phyloP scores from a whole-genome alignment of 306 rosid genomes.

The Arachis stenosperma region DNA sequence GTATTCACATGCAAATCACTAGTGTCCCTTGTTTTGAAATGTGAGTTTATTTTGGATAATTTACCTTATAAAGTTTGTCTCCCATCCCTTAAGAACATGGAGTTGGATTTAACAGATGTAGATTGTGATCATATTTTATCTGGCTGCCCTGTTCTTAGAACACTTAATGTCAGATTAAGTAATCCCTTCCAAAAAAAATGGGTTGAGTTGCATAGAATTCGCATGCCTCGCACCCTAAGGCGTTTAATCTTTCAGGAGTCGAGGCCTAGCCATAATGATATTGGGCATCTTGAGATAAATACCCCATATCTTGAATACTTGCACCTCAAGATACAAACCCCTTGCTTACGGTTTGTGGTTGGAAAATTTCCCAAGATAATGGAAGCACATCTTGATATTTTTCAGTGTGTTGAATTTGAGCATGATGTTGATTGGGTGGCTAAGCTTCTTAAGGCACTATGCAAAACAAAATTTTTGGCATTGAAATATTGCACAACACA shows the following conservation, averaged over 20 bases:
- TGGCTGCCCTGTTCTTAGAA: not conserved
- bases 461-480: not conserved
- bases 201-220: not conserved
- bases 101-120: not conserved
- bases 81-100: not conserved
- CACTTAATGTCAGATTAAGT: not conserved
- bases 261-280: too few relatives aligned
- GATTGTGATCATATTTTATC: not conserved
- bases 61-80: not conserved
- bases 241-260: not conserved
- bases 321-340: too few relatives aligned
- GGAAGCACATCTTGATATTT: not conserved
- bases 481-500: not conserved
- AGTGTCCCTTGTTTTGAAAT: not conserved
- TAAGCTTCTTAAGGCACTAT: not conserved
- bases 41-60: not conserved
- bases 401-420: not conserved
- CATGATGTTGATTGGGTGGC: not conserved
- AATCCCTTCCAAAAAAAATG: too few relatives aligned
- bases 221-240: not conserved
- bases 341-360: not conserved
- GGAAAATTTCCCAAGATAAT: not conserved
- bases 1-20: not conserved
- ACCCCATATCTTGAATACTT: conserved; percentile 3
- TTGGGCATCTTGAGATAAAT: not conserved